Percentiles rank a stretch among this genome's conserved stretches.
These are phyloP conservation scores for Asterionellopsis glacialis DNA, from an alignment of 108 stramenopile genomes.

Conservation along the genomic window DNA sequence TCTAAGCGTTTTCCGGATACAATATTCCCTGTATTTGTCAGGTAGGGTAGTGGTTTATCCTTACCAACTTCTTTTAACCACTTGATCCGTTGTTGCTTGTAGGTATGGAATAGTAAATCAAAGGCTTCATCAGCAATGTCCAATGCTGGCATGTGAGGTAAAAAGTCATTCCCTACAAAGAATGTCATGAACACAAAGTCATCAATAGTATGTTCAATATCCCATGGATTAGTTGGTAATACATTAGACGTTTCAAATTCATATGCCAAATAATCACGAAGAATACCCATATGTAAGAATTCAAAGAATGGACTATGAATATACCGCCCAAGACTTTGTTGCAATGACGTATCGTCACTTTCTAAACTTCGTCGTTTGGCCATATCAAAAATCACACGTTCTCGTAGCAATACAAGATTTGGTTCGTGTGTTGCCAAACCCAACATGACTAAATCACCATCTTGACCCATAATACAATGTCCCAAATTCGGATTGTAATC, in stretches of 20 bases:
- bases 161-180: slow-evolving; percentile 98
- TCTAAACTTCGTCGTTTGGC: slow-evolving; percentile 13
- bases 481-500: slow-evolving; percentile 88
- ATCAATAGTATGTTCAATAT: slow-evolving; percentile 92
- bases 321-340: slow-evolving; percentile 37
- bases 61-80: slow-evolving; percentile 59
- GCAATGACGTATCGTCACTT: slow-evolving; percentile 7
- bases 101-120: slow-evolving; percentile 89
- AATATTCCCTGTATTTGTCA: slow-evolving; percentile 87
- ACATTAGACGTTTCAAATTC: slow-evolving; percentile 83
- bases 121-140: slow-evolving; percentile 96
- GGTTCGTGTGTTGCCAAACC: slow-evolving; percentile 97
- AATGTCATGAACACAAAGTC: slow-evolving; percentile 99
- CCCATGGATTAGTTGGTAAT: slow-evolving; percentile 46
- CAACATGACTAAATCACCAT: slow-evolving; percentile 99
- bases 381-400: slow-evolving; percentile 89
- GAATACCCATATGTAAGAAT: slow-evolving; percentile 90
- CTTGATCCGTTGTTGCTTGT: slow-evolving; percentile 68
- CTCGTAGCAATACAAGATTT: slow-evolving; percentile 87
- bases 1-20: slow-evolving; percentile 64
- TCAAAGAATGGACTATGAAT: slow-evolving; percentile 92
- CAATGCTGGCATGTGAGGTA: slow-evolving; percentile 96
- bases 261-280: slow-evolving; percentile 92
- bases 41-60: slow-evolving; percentile 50
- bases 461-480: slow-evolving; percentile 98